Conservation (phyloP, 83 land plant species). For the Larix sibirica region DNA sequence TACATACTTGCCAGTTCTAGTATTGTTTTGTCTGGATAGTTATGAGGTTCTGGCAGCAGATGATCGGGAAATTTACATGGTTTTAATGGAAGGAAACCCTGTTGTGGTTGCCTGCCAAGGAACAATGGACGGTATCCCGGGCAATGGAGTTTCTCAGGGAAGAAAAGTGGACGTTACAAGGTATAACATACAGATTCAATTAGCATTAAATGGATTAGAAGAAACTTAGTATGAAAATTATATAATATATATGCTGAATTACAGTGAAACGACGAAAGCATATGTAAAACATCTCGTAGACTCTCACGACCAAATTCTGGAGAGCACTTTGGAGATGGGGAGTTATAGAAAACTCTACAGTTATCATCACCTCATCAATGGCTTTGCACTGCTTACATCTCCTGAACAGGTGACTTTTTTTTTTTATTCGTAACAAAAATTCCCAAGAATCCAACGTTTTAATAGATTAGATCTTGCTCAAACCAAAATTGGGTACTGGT, state of each 20-base stretch:
- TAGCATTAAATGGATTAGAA: neutral
- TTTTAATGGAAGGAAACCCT: slow-evolving; percentile 8
- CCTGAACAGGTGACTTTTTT: slow-evolving; percentile 49
- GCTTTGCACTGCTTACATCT: slow-evolving; percentile 70
- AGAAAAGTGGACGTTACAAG: neutral
- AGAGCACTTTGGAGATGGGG: slow-evolving; percentile 34
- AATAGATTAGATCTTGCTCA: neutral
- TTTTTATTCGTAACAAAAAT: neutral
- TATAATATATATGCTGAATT: neutral
- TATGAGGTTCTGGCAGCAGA: neutral
- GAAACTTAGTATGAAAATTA: neutral
- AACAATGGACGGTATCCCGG: neutral
- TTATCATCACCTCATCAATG: slow-evolving; percentile 76
- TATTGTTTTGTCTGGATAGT: neutral
- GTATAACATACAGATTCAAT: neutral
- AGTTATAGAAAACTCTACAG: slow-evolving; percentile 81
- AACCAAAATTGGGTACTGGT: no score
- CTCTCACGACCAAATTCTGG: slow-evolving; percentile 49
- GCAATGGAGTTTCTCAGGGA: neutral
- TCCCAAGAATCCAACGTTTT: neutral
- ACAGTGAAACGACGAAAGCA: slow-evolving; percentile 16
- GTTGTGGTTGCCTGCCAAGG: neutral
- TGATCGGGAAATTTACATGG: slow-evolving; percentile 6
- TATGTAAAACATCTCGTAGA: slow-evolving; percentile 27
- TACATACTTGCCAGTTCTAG: neutral